Evolutionary conservation across 331 rosid species (phyloP).

Genomic region (Erythrophleum ivorense): DNA sequence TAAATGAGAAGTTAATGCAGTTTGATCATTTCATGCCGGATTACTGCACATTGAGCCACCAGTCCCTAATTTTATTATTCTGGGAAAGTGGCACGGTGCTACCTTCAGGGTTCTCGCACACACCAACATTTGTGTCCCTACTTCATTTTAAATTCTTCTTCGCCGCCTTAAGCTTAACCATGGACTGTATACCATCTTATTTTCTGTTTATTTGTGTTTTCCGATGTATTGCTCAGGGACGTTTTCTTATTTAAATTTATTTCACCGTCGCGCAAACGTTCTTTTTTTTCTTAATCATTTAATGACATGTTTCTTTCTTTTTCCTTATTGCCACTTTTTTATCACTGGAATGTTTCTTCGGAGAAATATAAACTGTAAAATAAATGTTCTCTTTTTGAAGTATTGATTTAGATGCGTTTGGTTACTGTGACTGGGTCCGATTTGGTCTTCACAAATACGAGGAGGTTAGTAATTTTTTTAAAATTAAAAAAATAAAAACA

Average conservation of each 20-base stretch:
- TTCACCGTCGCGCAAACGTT: background rate
- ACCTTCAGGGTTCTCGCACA: background rate
- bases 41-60: constrained; percentile 44
- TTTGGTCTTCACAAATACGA: too few relatives aligned
- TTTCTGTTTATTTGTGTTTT: background rate
- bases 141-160: background rate
- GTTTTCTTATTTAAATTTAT: too few relatives aligned
- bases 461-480: too few relatives aligned
- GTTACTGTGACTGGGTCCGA: too few relatives aligned
- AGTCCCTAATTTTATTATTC: constrained; percentile 42
- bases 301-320: background rate
- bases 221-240: background rate
- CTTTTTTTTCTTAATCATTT: too few relatives aligned
- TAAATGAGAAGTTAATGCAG: constrained; percentile 83
- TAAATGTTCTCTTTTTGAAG: background rate
- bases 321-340: too few relatives aligned
- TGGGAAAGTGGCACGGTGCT: background rate
- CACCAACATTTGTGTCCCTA: constrained; percentile 14
- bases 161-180: background rate
- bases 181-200: background rate
- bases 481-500: too few relatives aligned
- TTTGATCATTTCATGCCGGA: constrained; percentile 69
- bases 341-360: background rate
- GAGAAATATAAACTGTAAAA: background rate
- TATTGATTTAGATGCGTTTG: too few relatives aligned